Percentiles rank a stretch among this genome's conserved stretches.
These are phyloP conservation scores for Nasturtium officinale DNA, from an alignment of 345 rosid species.

Conservation along the genomic window DNA sequence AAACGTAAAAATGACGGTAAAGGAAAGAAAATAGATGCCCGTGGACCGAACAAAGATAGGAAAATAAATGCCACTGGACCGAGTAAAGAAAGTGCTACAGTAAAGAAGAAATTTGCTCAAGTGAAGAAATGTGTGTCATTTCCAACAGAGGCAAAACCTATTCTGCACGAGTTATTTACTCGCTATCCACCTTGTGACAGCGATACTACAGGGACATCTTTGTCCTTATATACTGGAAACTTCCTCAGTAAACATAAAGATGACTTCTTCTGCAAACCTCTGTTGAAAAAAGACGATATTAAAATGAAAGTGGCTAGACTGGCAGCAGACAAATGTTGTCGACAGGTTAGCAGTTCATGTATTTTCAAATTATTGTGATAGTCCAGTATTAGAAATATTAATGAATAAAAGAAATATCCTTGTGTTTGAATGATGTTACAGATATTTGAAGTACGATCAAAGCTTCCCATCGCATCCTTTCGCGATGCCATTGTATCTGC, in stretches of 20 bases:
- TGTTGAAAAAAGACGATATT: conserved; percentile 55
- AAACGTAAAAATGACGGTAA: conserved; percentile 28
- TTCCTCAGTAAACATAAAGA: conserved; percentile 48
- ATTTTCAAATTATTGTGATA: conserved; percentile 7
- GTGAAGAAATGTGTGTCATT: conserved; percentile 46
- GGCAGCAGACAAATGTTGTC: conserved; percentile 48
- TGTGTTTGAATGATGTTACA: conserved; percentile 47
- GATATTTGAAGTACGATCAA: conserved; percentile 64
- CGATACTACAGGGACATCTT: conserved; percentile 45
- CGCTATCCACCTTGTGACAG: conserved; percentile 74
- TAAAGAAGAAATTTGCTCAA: conserved; percentile 29
- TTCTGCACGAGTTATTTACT: conserved; percentile 70
- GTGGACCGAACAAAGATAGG: neutral
- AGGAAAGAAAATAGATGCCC: neutral
- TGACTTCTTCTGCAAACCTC: conserved; percentile 65
- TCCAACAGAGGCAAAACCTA: conserved; percentile 59
- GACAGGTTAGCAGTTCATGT: conserved; percentile 57
- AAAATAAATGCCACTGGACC: no score
- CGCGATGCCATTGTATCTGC: conserved; percentile 69
- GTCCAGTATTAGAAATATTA: no score
- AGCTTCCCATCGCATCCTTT: conserved; percentile 86
- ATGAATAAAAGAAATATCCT: conserved; percentile 22
- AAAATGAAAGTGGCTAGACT: conserved; percentile 54
- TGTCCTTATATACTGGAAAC: conserved; percentile 43
- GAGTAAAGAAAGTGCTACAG: no score